phyloP scores from a whole-genome alignment of 2,329 filamentous ascomycete genomes.

The Elsinoe necatrix region DNA sequence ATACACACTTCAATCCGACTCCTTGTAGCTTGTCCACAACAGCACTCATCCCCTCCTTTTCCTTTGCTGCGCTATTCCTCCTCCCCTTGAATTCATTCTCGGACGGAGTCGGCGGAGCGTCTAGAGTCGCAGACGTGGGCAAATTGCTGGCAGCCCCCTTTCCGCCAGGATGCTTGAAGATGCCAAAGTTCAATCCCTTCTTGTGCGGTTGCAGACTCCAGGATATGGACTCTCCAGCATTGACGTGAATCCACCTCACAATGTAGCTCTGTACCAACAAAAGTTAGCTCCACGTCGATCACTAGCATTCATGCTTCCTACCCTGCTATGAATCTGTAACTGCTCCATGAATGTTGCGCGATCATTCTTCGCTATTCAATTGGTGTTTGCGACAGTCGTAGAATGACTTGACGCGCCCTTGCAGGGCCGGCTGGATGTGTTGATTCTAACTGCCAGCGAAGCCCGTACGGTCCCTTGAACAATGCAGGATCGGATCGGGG shows the following conservation, averaged over 20 bases:
- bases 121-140: conserved; percentile 35
- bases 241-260: conserved; percentile 91
- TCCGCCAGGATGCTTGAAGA: conserved; percentile 90
- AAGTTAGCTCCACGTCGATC: conserved; percentile 8
- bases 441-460: background rate
- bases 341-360: conserved; percentile 11
- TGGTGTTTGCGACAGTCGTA: background rate
- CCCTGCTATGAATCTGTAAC: conserved; percentile 15
- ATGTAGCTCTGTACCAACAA: conserved; percentile 69
- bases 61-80: conserved; percentile 27
- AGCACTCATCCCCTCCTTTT: conserved; percentile 47
- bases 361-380: background rate
- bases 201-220: conserved; percentile 98
- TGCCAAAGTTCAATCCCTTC: conserved; percentile 96
- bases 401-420: background rate
- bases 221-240: conserved; percentile 82
- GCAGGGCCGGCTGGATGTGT: background rate
- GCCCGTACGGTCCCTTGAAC: background rate
- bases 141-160: conserved; percentile 38
- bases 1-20: conserved; percentile 54
- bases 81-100: conserved; percentile 50
- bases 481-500: background rate
- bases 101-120: conserved; percentile 41
- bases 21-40: conserved; percentile 57
- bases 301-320: background rate